These are phyloP conservation scores for Cladosporium cucumerinum DNA, from an alignment of 2,329 filamentous ascomycete genomes.

Conservation along the genomic window DNA sequence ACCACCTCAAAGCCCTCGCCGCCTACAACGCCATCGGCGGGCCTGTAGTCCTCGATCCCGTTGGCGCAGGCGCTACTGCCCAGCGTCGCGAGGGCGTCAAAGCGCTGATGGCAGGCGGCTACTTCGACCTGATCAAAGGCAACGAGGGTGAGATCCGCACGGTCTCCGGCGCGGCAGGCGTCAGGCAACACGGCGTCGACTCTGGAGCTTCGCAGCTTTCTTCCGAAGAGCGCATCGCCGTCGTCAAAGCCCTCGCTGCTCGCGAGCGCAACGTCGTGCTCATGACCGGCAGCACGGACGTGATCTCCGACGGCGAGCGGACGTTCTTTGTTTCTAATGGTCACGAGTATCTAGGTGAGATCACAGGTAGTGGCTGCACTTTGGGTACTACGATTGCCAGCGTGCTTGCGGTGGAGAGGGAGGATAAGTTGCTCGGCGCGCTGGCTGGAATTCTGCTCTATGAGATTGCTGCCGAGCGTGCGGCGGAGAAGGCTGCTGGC, in stretches of 20 bases:
- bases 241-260: constrained; percentile 65
- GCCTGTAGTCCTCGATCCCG: constrained; percentile 82
- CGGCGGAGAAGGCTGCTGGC: constrained; percentile 58
- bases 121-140: constrained; percentile 87
- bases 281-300: constrained; percentile 76
- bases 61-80: constrained; percentile 80
- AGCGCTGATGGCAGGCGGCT: constrained; percentile 67
- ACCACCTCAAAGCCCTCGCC: constrained; percentile 68
- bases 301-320: constrained; percentile 69
- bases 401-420: constrained; percentile 61
- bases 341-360: constrained; percentile 63
- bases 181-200: constrained; percentile 78
- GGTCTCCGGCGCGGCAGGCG: constrained; percentile 57
- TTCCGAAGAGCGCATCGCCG: constrained; percentile 53
- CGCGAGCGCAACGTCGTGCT: constrained; percentile 70
- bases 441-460: constrained; percentile 73
- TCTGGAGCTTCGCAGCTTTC: constrained; percentile 58
- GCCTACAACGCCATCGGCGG: constrained; percentile 77
- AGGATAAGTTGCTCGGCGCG: constrained; percentile 68
- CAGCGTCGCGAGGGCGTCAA: constrained; percentile 69
- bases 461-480: constrained; percentile 71
- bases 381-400: constrained; percentile 79
- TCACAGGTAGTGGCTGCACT: constrained; percentile 77
- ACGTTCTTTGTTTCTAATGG: constrained; percentile 73
- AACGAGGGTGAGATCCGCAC: constrained; percentile 85